Evolutionary conservation across 139 green algal genomes (phyloP).

Genomic region (Chlamydomonas applanata): DNA sequence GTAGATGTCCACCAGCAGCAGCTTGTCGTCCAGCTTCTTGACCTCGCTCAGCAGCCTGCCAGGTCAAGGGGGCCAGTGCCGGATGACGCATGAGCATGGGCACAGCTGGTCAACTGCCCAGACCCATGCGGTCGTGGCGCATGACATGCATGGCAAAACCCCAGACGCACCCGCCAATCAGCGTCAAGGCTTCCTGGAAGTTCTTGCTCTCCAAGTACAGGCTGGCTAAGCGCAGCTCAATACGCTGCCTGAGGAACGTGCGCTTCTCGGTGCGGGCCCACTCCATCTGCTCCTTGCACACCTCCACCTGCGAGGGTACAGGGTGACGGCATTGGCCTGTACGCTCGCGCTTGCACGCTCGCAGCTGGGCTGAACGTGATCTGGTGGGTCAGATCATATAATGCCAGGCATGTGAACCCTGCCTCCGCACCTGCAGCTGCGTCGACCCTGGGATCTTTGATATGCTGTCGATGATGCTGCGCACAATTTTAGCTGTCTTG

Average conservation of each 20-base stretch:
- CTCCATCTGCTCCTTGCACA: conserved; percentile 93
- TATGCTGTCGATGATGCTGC: conserved; percentile 92
- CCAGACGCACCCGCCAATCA: conserved; percentile 70
- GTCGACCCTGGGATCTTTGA: conserved; percentile 83
- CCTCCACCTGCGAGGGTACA: conserved; percentile 65
- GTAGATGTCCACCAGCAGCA: conserved; percentile 98
- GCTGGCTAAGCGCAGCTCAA: conserved; percentile 86
- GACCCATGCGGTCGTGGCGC: not conserved
- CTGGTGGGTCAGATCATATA: conserved; percentile 7
- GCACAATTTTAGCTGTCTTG: conserved; percentile 98
- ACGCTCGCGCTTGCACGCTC: no score
- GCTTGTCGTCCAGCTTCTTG: conserved; percentile 97
- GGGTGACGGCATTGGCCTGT: not conserved
- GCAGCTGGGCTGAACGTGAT: no score
- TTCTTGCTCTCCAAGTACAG: conserved; percentile 82
- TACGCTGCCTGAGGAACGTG: conserved; percentile 94
- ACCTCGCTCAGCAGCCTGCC: conserved; percentile 87
- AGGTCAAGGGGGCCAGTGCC: no score
- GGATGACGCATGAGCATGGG: no score
- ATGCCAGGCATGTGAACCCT: not conserved
- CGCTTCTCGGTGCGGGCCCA: conserved; percentile 94
- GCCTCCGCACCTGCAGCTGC: conserved; percentile 73
- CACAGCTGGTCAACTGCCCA: conserved; percentile 2
- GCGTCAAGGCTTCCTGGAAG: conserved; percentile 72
- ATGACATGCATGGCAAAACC: not conserved